Base-by-base conservation (phyloP, 1,284 basidiomycete species). In the Ceratobasidium sp. region DNA sequence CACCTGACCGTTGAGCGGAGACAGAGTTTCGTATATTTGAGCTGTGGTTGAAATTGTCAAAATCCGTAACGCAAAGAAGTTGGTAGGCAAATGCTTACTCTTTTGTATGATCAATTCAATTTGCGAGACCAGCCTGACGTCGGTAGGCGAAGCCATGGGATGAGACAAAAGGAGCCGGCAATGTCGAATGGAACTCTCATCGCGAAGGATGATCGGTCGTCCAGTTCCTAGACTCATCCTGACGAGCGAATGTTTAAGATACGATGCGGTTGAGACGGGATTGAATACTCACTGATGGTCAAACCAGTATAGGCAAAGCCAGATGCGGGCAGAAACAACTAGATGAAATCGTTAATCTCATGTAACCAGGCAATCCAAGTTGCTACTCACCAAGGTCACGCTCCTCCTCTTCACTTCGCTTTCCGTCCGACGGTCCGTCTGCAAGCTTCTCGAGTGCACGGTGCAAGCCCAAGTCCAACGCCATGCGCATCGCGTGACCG, bases 401-500 rank as follows among this genome's bases (percentile, higher is more conserved):
- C 81, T 97, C 94, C 81, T 96, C 94, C 76, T 92, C 91, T 74
- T 95, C 90, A 1, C 88, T 86, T 59, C 90, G 85, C 77, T 88
- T 86, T 80, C 66, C 66, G 91, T 90, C 39, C 86, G 88, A 81
- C 85, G 65, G 66, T 86, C 86, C 75, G 75, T 95, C 92, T 0
- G 92, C 92, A n/a, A 98, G 86, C 80, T 94, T 96, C 81, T 96
- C 95, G 59, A 97, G 83, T 0, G 94, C 94, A 49, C 92, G 89
- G 81, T 98, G 95, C 27, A 98, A 85, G 41, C 95, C 95, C 69
- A 98, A 89, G 81, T 98, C 95, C 74, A 98, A 84, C 8, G 94
- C 95, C 93, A 97, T 96, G 49, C 95, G 89, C 88, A 98, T 91
- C 2, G 95, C 95, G 80, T 97, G 93, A 2, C 94, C 94, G 78